Evolutionary conservation across 768 basidiomycete genomes (phyloP).

Genomic region (Trametes cubensis): DNA sequence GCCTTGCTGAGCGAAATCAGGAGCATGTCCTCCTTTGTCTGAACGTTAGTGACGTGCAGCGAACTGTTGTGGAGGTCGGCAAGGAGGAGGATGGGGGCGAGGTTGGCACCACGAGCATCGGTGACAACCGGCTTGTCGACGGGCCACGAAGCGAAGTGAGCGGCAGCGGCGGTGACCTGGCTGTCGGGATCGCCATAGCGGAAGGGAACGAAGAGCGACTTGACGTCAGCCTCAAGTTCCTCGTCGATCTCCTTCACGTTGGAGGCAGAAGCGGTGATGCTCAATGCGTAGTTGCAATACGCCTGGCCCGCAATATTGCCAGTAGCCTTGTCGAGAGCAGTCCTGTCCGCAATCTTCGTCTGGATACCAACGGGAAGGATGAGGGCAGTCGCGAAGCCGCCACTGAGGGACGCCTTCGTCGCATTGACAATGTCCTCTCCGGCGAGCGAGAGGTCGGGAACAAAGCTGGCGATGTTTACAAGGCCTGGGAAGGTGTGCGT

Average conservation of each 20-base stretch:
- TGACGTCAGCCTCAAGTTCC: conserved; percentile 77
- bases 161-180: conserved; percentile 74
- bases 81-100: conserved; percentile 90
- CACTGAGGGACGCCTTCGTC: conserved; percentile 82
- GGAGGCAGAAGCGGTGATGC: conserved; percentile 69
- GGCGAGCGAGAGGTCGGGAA: conserved; percentile 65
- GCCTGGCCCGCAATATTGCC: conserved; percentile 63
- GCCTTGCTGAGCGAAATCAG: conserved; percentile 94
- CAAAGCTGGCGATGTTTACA: conserved; percentile 85
- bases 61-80: conserved; percentile 90
- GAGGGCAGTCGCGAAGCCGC: conserved; percentile 87
- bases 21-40: conserved; percentile 81
- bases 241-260: conserved; percentile 71
- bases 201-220: conserved; percentile 87
- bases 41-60: conserved; percentile 90
- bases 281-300: conserved; percentile 87
- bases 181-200: conserved; percentile 48
- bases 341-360: conserved; percentile 65
- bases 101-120: conserved; percentile 84
- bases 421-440: conserved; percentile 66
- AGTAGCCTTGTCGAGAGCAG: conserved; percentile 69
- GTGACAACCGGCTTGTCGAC: conserved; percentile 91
- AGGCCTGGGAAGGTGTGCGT: conserved; percentile 92
- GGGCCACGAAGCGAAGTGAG: conserved; percentile 91
- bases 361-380: conserved; percentile 72